A percentile compares a stretch with the other conserved stretches of the same genome.
Conservation (phyloP, 352 stramenopile species). For the Globisporangium alternatum region DNA sequence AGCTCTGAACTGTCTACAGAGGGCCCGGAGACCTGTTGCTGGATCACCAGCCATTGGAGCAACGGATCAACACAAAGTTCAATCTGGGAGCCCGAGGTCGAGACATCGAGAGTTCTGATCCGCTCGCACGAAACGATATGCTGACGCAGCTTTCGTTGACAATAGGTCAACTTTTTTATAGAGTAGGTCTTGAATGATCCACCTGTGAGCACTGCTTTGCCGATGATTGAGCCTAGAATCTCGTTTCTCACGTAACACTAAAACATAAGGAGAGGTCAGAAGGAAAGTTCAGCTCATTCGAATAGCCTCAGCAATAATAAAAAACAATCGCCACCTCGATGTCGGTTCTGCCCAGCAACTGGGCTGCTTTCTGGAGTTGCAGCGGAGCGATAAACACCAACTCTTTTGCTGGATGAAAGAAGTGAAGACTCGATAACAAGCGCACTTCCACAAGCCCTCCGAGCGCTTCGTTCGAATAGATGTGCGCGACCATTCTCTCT, state of each 20-base stretch:
- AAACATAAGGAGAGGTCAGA: neutral
- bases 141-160: neutral
- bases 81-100: neutral
- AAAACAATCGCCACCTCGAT: constrained; percentile 1
- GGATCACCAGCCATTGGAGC: neutral
- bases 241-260: neutral
- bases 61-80: neutral
- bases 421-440: constrained; percentile 20
- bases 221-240: neutral
- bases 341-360: neutral
- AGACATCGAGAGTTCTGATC: neutral
- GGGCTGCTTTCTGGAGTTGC: constrained; percentile 3
- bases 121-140: neutral
- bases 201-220: neutral
- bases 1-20: neutral
- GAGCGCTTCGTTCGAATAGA: constrained; percentile 9
- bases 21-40: neutral
- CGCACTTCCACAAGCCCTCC: constrained; percentile 17
- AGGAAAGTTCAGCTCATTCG: neutral
- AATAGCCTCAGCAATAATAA: too few species aligned
- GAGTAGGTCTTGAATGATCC: neutral
- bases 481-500: constrained; percentile 21
- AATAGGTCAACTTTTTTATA: neutral
- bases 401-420: constrained; percentile 29
- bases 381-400: constrained; percentile 22